Evolutionary conservation across 2,329 filamentous ascomycete species (phyloP), one percentile per base, ranked within the genome.

Genomic region (Drechslerella stenobrocha): DNA sequence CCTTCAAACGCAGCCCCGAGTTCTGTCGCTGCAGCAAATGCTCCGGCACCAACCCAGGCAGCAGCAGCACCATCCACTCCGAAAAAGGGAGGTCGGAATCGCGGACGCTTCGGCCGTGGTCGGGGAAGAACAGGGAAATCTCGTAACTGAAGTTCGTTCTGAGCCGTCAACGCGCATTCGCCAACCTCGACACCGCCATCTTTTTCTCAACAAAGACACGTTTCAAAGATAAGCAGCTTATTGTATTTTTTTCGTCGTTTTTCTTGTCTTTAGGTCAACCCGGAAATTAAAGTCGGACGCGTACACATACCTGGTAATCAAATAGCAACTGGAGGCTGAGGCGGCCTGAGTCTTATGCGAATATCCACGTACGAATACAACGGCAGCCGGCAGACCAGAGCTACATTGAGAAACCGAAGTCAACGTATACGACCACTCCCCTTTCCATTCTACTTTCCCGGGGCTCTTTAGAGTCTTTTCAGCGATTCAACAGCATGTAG

Each of bases 211-310:
- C 34, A 5, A 28, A 65, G 24, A 37, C 40, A 45, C 18, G 28
- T 18, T 60, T 46, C 26, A 61, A 67, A 60, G 63, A 60, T 67
- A 60, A 67, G 63, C 60, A 52, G 53, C 63, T 67, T 60, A 67
- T 67, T 67, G 45, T 48, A 51, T 52, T 48, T 66, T 35, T 46
- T 40, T 66, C 37, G 55, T 8, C 18, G 46, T 67, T 45, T 55
- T 51, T 59, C 56, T 24, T 46, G 53, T 52, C 23, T 60, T 56
- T 67, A 67, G 63, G 63, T 50, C 45, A 32, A 51, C 52, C 47
- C 18, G 30, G 51, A 35, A 32, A 37, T 32, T 37, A 28, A 37
- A 46, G 37, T 20, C 8, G 8, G 4, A 15, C 34, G 18, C 52
- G 37, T 37, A 40, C 48, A 15, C 50, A 34, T 28, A 48, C 28